Evolutionary conservation across 192 early-diverging fungal genomes (phyloP), one percentile per base, ranked within the genome.

Genomic region (Coemansia sp.): DNA sequence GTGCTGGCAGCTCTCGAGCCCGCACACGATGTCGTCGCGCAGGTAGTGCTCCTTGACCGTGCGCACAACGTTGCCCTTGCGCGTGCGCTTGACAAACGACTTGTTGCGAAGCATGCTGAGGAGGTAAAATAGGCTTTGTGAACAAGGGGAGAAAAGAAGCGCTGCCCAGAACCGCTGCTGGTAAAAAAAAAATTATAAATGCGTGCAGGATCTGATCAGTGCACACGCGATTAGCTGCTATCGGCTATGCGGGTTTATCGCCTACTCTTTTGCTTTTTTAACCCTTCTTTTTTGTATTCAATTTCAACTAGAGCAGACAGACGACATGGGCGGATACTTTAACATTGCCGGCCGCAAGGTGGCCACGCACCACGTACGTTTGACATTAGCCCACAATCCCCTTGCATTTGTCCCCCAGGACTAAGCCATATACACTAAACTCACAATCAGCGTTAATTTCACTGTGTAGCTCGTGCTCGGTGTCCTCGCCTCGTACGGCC

Each of bases 41-140:
- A 97, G 70, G 70, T 97, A 99, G 62, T 96, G 94, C 63, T 99
- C 94, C 69, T 91, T 92, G 62, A 97, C 89, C 6, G 95, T 89
- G 62, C 93, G 95, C 38, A 96, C 79, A 31, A 95, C 84, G 54
- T 89, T 89, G 43, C 94, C 94, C 61, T 90, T 87, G 78, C 87
- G 84, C 50, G 92, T 96, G 64, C 90, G 91, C 64, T 90, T 87
- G 5, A 92, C 84, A 77, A 89, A 97, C 9, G 88, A 79, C 70
- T 93, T 95, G 55, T 83, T 81, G 46, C 86, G 75, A 12, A 99
- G 79, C 88, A 79, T 79, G n/a, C n/a, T n/a, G n/a, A n/a, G n/a
- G n/a, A n/a, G n/a, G n/a, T n/a, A n/a, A n/a, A n/a, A n/a, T n/a
- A n/a, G n/a, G n/a, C n/a, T n/a, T n/a, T n/a, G n/a, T n/a, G n/a